Conservation (phyloP, 352 stramenopile species). For the Phytopythium ostracodes region DNA sequence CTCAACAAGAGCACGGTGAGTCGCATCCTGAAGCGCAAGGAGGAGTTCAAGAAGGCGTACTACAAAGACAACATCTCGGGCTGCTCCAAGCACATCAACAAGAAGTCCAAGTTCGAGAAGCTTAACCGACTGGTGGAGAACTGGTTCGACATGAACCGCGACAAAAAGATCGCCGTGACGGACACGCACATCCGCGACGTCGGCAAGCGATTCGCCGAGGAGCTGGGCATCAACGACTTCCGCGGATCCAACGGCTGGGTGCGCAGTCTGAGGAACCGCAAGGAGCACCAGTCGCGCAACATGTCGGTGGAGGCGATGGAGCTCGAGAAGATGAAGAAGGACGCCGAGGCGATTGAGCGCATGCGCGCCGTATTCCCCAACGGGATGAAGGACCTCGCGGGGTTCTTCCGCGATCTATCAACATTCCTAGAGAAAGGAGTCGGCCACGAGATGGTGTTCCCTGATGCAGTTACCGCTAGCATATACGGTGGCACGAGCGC, state of each 20-base stretch:
- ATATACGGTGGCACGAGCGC: neutral
- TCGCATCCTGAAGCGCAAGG: constrained; percentile 83
- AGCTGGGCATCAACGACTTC: constrained; percentile 73
- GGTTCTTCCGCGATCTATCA: constrained; percentile 74
- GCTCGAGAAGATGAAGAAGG: constrained; percentile 59
- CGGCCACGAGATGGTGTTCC: constrained; percentile 19
- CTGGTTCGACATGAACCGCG: constrained; percentile 78
- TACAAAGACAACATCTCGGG: constrained; percentile 85
- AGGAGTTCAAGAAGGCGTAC: constrained; percentile 85
- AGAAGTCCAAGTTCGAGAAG: constrained; percentile 85
- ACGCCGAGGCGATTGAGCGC: constrained; percentile 69
- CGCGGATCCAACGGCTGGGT: constrained; percentile 79
- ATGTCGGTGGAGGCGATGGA: constrained; percentile 54
- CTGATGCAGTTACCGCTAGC: constrained; percentile 3
- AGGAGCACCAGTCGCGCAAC: constrained; percentile 54
- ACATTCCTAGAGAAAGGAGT: constrained; percentile 64
- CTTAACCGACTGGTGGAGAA: constrained; percentile 79
- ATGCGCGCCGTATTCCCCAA: constrained; percentile 67
- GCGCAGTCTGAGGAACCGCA: constrained; percentile 72
- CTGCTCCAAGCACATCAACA: constrained; percentile 84
- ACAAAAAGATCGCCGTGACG: constrained; percentile 63
- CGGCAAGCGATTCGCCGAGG: constrained; percentile 63
- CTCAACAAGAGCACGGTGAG: constrained; percentile 84
- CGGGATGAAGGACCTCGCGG: constrained; percentile 65
- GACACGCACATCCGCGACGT: constrained; percentile 77